Percentiles rank a stretch among this genome's conserved stretches.
phyloP scores from a whole-genome alignment of 2,329 filamentous ascomycete genomes.

The Aspergillus viridinutans region DNA sequence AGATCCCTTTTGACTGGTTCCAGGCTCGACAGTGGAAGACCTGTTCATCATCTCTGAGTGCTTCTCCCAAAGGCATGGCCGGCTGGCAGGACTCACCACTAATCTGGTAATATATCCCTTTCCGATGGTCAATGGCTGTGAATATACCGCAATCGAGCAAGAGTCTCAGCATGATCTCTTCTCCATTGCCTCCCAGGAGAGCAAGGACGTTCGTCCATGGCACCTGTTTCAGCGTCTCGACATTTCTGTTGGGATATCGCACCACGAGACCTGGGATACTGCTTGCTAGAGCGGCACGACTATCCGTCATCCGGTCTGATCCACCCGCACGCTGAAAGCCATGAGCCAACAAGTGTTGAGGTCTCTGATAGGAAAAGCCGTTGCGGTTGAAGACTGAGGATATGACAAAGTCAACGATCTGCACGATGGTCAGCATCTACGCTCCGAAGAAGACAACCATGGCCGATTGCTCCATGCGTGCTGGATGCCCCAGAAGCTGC shows the following conservation, averaged over 20 bases:
- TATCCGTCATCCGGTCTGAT: constrained; percentile 25
- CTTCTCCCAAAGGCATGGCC: not conserved
- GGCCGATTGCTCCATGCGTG: not conserved
- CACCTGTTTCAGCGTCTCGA: constrained; percentile 60
- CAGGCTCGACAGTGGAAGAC: constrained; percentile 28
- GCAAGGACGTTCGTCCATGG: constrained; percentile 74
- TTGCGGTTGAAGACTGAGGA: constrained; percentile 68
- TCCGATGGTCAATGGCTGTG: constrained; percentile 53
- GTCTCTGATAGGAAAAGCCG: constrained; percentile 46
- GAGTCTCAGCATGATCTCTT: constrained; percentile 71
- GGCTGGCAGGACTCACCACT: constrained; percentile 55
- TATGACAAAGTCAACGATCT: constrained; percentile 75
- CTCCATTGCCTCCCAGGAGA: constrained; percentile 70
- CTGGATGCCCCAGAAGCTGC: no score
- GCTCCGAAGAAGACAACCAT: not conserved
- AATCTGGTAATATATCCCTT: constrained; percentile 70
- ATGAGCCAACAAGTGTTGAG: constrained; percentile 75
- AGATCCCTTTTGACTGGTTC: constrained; percentile 19
- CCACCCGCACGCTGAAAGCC: constrained; percentile 60
- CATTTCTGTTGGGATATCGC: constrained; percentile 65
- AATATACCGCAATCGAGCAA: constrained; percentile 78
- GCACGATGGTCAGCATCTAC: constrained; percentile 2
- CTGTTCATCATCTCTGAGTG: constrained; percentile 14
- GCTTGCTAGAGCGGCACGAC: constrained; percentile 31
- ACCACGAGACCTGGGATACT: constrained; percentile 63